phyloP scores from a whole-genome alignment of 2,329 filamentous ascomycete species.

The Scytalidium lignicola region DNA sequence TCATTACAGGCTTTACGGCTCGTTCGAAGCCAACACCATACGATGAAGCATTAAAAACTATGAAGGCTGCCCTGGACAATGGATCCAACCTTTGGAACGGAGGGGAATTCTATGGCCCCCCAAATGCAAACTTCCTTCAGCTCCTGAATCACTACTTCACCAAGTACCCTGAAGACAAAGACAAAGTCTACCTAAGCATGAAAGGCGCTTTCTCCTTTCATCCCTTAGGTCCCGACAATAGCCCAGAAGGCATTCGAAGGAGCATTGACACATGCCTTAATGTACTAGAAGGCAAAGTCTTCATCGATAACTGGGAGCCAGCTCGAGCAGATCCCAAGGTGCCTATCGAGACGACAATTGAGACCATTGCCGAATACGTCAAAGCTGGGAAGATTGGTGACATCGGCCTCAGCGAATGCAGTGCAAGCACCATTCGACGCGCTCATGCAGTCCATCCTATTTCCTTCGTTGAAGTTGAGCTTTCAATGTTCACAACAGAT shows the following conservation, averaged over 20 bases:
- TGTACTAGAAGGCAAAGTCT: conserved; percentile 36
- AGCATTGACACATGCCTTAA: conserved; percentile 51
- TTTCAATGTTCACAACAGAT: conserved; percentile 38
- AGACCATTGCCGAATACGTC: conserved; percentile 39
- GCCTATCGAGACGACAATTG: conserved; percentile 40
- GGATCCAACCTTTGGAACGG: conserved; percentile 51
- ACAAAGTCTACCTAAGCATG: conserved; percentile 54
- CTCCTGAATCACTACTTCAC: conserved; percentile 56
- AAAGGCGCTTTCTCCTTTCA: conserved; percentile 46
- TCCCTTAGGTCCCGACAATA: conserved; percentile 39
- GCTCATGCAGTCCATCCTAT: conserved; percentile 42
- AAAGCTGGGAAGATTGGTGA: conserved; percentile 39
- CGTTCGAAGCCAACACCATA: neutral
- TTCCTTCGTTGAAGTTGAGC: conserved; percentile 46
- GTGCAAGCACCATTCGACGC: conserved; percentile 36
- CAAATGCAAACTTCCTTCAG: conserved; percentile 52
- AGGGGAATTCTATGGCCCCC: conserved; percentile 58
- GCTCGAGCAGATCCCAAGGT: conserved; percentile 29
- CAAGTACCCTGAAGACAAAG: conserved; percentile 55
- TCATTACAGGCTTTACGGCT: neutral
- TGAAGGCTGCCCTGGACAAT: conserved; percentile 43
- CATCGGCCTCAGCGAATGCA: conserved; percentile 42
- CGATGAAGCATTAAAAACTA: conserved; percentile 44
- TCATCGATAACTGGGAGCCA: conserved; percentile 43
- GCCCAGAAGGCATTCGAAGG: conserved; percentile 44